Percentiles rank a stretch among this genome's conserved stretches.
Evolutionary conservation across 441 rosid species (phyloP).

Genomic region (Populus hybrid): DNA sequence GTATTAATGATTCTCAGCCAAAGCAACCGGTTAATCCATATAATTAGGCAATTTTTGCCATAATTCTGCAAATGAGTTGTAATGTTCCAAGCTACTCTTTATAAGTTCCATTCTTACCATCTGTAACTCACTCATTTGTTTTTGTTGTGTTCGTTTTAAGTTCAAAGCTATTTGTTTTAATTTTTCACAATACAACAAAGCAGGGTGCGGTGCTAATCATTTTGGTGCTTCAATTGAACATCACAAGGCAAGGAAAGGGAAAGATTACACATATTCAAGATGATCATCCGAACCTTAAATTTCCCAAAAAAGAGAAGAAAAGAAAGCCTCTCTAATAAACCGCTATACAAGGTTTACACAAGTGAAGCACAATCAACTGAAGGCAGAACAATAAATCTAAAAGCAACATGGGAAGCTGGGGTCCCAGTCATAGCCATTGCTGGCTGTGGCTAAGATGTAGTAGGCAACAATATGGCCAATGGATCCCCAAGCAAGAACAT

Average conservation of each 20-base stretch:
- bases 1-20: too few relatives aligned
- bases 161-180: too few relatives aligned
- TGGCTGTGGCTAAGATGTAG: conserved; percentile 89
- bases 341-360: conserved; percentile 1
- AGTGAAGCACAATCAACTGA: background rate
- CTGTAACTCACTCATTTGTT: too few relatives aligned
- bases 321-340: background rate
- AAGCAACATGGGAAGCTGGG: conserved; percentile 51
- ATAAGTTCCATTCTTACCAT: too few relatives aligned
- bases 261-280: background rate
- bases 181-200: too few relatives aligned
- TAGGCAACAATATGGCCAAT: conserved; percentile 96
- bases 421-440: conserved; percentile 71
- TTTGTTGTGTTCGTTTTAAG: too few relatives aligned
- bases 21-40: too few relatives aligned
- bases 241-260: background rate
- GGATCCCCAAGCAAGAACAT: conserved; percentile 98
- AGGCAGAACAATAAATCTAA: background rate
- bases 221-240: background rate
- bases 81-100: too few relatives aligned
- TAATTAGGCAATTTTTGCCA: background rate
- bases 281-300: background rate
- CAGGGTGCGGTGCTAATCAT: background rate
- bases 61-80: too few relatives aligned
- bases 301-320: background rate